A percentile compares a stretch with the other conserved stretches of the same genome.
Conservation (phyloP, 805 yeast species). For the Sungouiella thailandica region DNA sequence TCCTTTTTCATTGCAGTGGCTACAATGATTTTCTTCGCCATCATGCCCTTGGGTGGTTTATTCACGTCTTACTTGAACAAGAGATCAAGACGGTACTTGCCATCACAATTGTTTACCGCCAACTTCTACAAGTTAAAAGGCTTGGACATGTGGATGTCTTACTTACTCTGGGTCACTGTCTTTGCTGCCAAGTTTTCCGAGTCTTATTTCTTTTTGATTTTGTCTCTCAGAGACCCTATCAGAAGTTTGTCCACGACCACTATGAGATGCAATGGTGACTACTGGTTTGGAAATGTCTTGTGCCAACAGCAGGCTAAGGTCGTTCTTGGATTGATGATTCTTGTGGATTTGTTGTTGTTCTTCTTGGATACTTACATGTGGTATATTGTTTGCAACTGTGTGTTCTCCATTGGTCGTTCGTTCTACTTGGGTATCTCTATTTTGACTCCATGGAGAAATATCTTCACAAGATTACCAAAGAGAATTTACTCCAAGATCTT, state of each 20-base stretch:
- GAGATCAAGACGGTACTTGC: constrained; percentile 79
- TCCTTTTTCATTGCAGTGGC: constrained; percentile 84
- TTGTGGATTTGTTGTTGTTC: constrained; percentile 90
- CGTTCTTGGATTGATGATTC: constrained; percentile 86
- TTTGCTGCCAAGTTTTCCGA: constrained; percentile 84
- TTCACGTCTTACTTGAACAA: constrained; percentile 90
- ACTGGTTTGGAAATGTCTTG: constrained; percentile 70
- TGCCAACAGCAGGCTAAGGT: constrained; percentile 87
- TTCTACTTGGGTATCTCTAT: constrained; percentile 98
- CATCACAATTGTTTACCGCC: constrained; percentile 95
- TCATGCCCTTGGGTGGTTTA: constrained; percentile 96
- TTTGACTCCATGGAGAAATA: constrained; percentile 99
- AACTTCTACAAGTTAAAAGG: constrained; percentile 77
- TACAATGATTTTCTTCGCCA: constrained; percentile 78
- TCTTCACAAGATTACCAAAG: constrained; percentile 96
- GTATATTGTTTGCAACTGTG: constrained; percentile 94
- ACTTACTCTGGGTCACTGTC: constrained; percentile 82
- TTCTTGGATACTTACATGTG: constrained; percentile 98
- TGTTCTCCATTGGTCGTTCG: constrained; percentile 95
- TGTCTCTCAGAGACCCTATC: constrained; percentile 84
- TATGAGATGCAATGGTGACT: constrained; percentile 96
- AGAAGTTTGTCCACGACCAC: constrained; percentile 77
- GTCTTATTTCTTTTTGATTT: constrained; percentile 72
- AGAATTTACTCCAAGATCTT: constrained; percentile 96
- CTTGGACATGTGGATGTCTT: constrained; percentile 94